These are phyloP conservation scores for Physocladia obscura DNA, from an alignment of 192 early-diverging fungal genomes.

Conservation along the genomic window DNA sequence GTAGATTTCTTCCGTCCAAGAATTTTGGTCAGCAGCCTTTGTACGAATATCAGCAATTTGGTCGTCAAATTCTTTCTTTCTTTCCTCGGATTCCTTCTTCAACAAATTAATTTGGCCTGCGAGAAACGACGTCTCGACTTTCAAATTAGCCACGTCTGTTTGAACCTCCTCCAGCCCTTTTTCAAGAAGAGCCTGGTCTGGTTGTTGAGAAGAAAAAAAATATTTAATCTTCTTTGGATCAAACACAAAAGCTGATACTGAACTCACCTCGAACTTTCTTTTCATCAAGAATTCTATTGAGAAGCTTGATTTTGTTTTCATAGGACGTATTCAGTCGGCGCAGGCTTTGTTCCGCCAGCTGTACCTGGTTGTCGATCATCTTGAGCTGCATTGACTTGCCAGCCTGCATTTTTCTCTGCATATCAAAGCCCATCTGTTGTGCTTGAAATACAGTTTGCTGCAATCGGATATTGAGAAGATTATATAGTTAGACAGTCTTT, in stretches of 20 bases:
- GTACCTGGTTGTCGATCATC: conserved; percentile 18
- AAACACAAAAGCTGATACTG: not conserved
- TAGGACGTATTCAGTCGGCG: not conserved
- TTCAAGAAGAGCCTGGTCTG: conserved; percentile 5
- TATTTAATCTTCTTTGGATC: not conserved
- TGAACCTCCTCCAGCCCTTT: conserved; percentile 10
- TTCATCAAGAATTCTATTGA: conserved; percentile 8
- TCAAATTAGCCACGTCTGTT: conserved; percentile 9
- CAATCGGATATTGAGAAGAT: too few species aligned
- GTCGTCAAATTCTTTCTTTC: conserved; percentile 18
- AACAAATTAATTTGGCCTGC: conserved; percentile 20
- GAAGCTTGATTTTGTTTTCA: not conserved
- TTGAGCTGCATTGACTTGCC: conserved; percentile 23
- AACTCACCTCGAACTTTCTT: conserved; percentile 22
- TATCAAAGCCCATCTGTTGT: conserved; percentile 5
- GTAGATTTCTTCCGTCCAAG: conserved; percentile 23
- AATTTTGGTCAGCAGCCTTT: not conserved
- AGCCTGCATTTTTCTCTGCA: conserved; percentile 2
- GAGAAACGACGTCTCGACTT: conserved; percentile 8
- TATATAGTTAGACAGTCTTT: too few species aligned
- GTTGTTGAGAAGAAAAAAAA: not conserved
- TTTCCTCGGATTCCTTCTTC: conserved; percentile 14
- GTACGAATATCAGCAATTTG: not conserved
- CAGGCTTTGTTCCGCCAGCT: not conserved
- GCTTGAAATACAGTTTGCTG: not conserved